Percentiles rank a stretch among this genome's conserved stretches.
phyloP scores from a whole-genome alignment of 2,329 filamentous ascomycete species.

The Capronia coronata region DNA sequence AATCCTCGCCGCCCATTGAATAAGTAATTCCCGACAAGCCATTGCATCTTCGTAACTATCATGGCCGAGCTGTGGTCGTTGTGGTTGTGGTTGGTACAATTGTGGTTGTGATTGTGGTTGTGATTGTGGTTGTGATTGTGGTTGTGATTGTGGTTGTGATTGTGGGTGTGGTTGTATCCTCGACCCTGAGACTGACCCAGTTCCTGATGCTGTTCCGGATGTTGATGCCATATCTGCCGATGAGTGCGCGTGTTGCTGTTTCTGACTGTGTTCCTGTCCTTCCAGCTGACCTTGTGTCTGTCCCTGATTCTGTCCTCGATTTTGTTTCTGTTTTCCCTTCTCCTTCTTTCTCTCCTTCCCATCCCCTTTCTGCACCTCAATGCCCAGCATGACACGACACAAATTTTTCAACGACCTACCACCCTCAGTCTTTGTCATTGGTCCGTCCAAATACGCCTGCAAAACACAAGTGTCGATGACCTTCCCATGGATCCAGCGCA shows the following conservation, averaged over 20 bases:
- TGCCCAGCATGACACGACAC: constrained; percentile 19
- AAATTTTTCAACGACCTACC: constrained; percentile 27
- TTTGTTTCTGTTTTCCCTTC: background rate
- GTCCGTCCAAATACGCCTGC: constrained; percentile 10
- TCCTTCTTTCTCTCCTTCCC: constrained; percentile 1
- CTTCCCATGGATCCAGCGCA: constrained; percentile 45
- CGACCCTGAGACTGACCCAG: too few species aligned
- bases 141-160: background rate
- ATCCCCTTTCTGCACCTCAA: constrained; percentile 28
- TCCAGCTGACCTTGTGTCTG: too few species aligned
- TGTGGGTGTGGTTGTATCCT: too few species aligned
- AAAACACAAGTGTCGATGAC: constrained; percentile 44
- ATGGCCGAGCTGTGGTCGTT: constrained; percentile 28
- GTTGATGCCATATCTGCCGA: too few species aligned
- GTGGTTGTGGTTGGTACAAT: too few species aligned
- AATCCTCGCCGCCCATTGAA: constrained; percentile 32
- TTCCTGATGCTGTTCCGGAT: too few species aligned
- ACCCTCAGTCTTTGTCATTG: constrained; percentile 9
- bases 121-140: too few species aligned
- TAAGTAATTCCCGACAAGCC: constrained; percentile 39
- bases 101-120: too few species aligned
- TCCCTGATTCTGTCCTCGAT: too few species aligned
- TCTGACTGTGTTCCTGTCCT: too few species aligned
- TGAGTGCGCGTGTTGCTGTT: too few species aligned
- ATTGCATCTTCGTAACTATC: constrained; percentile 45